Evolutionary conservation across 2,329 filamentous ascomycete genomes (phyloP), one percentile per base, ranked within the genome.

Genomic region (Penicillium occitanis): DNA sequence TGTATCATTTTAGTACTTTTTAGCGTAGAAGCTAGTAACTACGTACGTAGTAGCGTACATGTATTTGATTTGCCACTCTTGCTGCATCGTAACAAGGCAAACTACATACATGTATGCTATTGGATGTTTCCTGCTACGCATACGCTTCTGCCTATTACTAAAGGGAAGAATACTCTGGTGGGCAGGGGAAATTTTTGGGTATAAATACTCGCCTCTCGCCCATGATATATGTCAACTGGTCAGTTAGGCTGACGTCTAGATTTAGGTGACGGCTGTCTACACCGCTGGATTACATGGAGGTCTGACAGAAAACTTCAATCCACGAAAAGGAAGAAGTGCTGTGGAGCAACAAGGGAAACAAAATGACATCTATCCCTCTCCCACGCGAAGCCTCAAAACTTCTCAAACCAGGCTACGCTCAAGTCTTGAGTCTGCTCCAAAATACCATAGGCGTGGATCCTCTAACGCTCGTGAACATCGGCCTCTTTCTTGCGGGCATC

Each of bases 401-500:
- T 2, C 44, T 68, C 44, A 64, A 64, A 14, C 64, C 67, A 57
- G 61, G 48, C 13, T 67, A 68, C 42, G 42, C 64, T 2, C 64
- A 61, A n/a, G 13, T 62, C 5, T 35, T 66, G 10, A 25, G 37
- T 14, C 19, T 65, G 28, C 37, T 66, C 4, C 67, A 66, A 46
- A 63, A 64, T 35, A 40, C 50, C 17, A 19, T 67, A 10, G 67
- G 61, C 30, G 7, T 68, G 25, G 67, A 69, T 22, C 66, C 57
- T 61, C 67, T 68, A 2, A 67, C 58, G 11, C 61, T 68, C 19
- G 57, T 68, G 40, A 68, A 67, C 28, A 58, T 46, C 22, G 67
- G 64, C 13, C 58, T 68, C 2, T 17, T 68, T 37, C 40, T 68
- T 53, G 62, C 55, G 48, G 66, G 74, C 66, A 17, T 68, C 5